Percentiles rank a stretch among this genome's conserved stretches.
Conservation (phyloP, 1,284 basidiomycete genomes). For the Pterula multifida region DNA sequence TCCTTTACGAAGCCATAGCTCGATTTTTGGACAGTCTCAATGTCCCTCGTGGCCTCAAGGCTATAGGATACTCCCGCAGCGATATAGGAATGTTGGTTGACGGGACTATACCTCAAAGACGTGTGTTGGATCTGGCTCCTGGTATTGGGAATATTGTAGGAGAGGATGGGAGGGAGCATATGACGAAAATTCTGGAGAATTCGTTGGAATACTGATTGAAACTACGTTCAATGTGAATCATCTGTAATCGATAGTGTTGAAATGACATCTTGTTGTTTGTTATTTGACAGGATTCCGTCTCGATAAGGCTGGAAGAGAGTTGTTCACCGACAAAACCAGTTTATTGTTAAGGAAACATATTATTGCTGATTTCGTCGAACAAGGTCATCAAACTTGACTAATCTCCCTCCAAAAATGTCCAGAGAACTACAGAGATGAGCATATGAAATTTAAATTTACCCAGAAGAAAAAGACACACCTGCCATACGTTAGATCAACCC, state of each 20-base stretch:
- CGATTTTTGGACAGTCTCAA: conserved; percentile 81
- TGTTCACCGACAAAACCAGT: too few relatives aligned
- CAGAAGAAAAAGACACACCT: conserved; percentile 54
- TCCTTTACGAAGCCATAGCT: conserved; percentile 85
- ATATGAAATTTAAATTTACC: too few relatives aligned
- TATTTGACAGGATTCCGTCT: too few relatives aligned
- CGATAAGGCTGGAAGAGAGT: too few relatives aligned
- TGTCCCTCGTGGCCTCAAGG: conserved; percentile 80
- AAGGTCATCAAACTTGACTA: conserved; percentile 65
- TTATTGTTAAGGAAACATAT: too few relatives aligned
- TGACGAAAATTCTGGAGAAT: conserved; percentile 65
- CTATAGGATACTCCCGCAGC: conserved; percentile 61
- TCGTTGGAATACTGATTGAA: conserved; percentile 56
- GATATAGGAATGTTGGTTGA: conserved; percentile 68
- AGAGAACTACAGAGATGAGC: conserved; percentile 39
- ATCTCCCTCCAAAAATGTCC: conserved; percentile 74
- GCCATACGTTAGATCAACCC: conserved; percentile 92
- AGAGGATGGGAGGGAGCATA: conserved; percentile 68
- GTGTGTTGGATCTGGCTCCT: conserved; percentile 81
- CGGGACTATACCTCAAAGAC: conserved; percentile 79
- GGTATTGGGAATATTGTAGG: conserved; percentile 72
- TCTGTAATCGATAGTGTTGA: too few relatives aligned
- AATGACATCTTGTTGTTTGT: too few relatives aligned
- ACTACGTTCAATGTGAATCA: too few relatives aligned
- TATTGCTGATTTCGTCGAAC: conserved; percentile 20